Conservation (phyloP, 805 yeast genomes). For the Wickerhamomyces canadensis region DNA sequence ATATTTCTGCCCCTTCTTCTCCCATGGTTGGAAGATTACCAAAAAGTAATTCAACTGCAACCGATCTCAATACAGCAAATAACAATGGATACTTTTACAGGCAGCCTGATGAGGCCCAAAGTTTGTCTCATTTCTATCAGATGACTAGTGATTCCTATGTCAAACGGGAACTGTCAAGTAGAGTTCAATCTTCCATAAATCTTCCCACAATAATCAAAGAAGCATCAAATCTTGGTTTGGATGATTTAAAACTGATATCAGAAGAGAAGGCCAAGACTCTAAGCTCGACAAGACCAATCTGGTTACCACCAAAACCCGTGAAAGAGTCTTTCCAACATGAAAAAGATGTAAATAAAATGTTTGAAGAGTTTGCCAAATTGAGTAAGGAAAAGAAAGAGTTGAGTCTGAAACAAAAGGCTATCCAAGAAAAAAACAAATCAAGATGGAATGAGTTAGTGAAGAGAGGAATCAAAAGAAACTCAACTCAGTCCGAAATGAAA, state of each 20-base stretch:
- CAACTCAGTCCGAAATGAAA: conserved; percentile 13
- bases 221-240: conserved; percentile 39
- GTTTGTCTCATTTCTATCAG: conserved; percentile 21
- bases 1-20: conserved; percentile 3
- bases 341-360: conserved; percentile 43
- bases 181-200: conserved; percentile 13
- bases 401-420: neutral
- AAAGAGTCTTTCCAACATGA: conserved; percentile 52
- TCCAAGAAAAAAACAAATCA: conserved; percentile 9
- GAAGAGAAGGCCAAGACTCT: conserved; percentile 24
- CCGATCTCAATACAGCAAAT: conserved; percentile 1
- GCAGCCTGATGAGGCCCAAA: conserved; percentile 19
- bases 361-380: conserved; percentile 16
- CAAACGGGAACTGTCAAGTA: conserved; percentile 11
- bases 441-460: conserved; percentile 20
- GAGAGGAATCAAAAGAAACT: conserved; percentile 10
- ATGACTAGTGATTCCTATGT: conserved; percentile 13
- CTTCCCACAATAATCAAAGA: conserved; percentile 33
- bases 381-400: conserved; percentile 13
- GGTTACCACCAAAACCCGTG: conserved; percentile 62
- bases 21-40: conserved; percentile 3
- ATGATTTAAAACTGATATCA: conserved; percentile 56
- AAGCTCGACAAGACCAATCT: conserved; percentile 56
- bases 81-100: conserved; percentile 8
- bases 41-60: too few relatives aligned